These are phyloP conservation scores for Isoetes taiwanensis DNA, from an alignment of 75 land plant genomes.

Conservation along the genomic window DNA sequence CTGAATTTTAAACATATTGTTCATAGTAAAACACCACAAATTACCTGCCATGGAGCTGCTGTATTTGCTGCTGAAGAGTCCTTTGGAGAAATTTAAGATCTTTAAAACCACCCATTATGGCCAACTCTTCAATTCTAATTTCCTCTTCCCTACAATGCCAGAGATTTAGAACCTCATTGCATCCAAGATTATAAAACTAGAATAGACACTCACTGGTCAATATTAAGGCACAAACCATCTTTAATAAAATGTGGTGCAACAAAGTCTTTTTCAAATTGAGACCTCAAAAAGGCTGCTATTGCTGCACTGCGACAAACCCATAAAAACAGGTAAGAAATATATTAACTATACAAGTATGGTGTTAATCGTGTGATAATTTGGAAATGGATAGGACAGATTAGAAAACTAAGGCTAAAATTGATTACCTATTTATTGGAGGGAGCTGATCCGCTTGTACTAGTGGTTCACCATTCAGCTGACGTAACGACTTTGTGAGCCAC, in stretches of 20 bases:
- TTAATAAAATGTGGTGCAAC: conserved; percentile 44
- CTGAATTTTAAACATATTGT: too few relatives aligned
- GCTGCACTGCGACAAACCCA: conserved; percentile 62
- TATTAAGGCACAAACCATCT: conserved; percentile 15
- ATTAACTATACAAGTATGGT: background rate
- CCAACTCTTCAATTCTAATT: conserved; percentile 45
- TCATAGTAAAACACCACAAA: too few relatives aligned
- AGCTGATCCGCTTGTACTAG: conserved; percentile 40
- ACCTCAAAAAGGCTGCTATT: conserved; percentile 62
- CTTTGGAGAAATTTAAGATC: conserved; percentile 53
- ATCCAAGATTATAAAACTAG: background rate
- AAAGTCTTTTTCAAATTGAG: conserved; percentile 67
- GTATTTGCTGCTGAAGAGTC: conserved; percentile 54
- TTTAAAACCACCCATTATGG: conserved; percentile 71
- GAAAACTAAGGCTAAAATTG: background rate
- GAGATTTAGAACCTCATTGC: too few relatives aligned
- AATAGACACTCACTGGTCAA: conserved; percentile 37
- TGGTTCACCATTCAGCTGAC: conserved; percentile 54
- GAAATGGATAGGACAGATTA: background rate
- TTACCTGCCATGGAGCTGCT: conserved; percentile 52
- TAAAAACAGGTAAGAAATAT: conserved; percentile 2
- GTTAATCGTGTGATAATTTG: background rate
- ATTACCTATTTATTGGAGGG: conserved; percentile 44
- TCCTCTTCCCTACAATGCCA: conserved; percentile 37
- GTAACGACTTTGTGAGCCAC: conserved; percentile 72